phyloP scores from a whole-genome alignment of 192 early-diverging fungal genomes.

The Tieghemiomyces parasiticus region DNA sequence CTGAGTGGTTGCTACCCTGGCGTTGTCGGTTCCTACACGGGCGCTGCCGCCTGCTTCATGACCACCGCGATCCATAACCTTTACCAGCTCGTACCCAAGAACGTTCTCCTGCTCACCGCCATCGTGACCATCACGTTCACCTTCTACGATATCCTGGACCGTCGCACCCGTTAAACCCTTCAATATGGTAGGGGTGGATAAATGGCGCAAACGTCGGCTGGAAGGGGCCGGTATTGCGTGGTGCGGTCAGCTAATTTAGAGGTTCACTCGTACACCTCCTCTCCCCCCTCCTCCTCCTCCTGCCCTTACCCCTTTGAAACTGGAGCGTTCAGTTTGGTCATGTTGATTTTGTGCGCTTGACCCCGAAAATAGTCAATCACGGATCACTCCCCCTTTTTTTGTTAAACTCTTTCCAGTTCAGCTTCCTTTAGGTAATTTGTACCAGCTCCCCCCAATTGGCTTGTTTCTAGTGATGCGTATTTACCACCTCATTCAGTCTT shows the following conservation, averaged over 20 bases:
- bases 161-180: neutral
- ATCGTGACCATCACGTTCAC: conserved; percentile 6
- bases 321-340: no score
- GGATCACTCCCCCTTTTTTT: no score
- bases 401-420: no score
- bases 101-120: conserved; percentile 3
- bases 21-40: neutral
- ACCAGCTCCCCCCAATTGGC: no score
- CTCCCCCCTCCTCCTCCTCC: neutral
- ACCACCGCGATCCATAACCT: neutral
- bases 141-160: conserved; percentile 8
- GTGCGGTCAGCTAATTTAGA: neutral
- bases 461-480: no score
- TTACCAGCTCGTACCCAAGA: conserved; percentile 1
- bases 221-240: neutral
- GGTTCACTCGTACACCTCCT: neutral
- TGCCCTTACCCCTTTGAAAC: neutral
- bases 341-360: no score
- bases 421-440: no score
- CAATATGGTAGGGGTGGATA: neutral
- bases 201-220: no score
- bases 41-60: neutral
- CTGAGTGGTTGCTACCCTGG: neutral
- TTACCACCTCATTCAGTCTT: no score
- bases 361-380: no score